Percentiles rank a stretch among this genome's conserved stretches.
Conservation (phyloP, 768 basidiomycete genomes). For the Glaciozyma martinii region DNA sequence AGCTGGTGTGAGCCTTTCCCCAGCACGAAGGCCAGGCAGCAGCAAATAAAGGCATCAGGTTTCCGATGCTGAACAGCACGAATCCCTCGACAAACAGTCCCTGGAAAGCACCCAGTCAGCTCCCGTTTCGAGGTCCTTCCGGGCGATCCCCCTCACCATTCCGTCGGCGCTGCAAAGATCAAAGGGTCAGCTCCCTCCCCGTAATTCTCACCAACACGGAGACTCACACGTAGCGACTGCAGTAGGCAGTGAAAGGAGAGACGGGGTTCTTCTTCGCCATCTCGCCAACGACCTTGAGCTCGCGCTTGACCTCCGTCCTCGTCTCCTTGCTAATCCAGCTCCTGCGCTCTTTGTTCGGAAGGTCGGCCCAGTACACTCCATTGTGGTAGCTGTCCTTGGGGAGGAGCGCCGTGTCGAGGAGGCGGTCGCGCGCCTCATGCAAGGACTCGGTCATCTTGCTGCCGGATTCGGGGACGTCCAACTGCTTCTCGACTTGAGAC, state of each 20-base stretch:
- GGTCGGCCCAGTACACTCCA: constrained; percentile 40
- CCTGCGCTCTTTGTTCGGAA: constrained; percentile 35
- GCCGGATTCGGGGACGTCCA: too few relatives aligned
- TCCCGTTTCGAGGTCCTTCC: too few relatives aligned
- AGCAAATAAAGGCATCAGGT: constrained; percentile 39
- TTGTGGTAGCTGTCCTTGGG: constrained; percentile 35
- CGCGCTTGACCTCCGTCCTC: constrained; percentile 38
- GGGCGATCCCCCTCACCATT: background rate
- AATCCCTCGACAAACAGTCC: constrained; percentile 35
- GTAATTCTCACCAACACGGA: constrained; percentile 30
- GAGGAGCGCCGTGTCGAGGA: constrained; percentile 25
- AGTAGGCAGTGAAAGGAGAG: constrained; percentile 30
- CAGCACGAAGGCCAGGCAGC: constrained; percentile 41
- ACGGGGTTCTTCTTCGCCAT: constrained; percentile 42
- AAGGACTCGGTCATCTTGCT: too few relatives aligned
- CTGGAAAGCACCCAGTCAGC: background rate
- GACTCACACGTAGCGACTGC: constrained; percentile 40
- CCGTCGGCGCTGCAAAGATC: background rate
- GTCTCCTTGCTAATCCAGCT: constrained; percentile 38
- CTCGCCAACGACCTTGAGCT: constrained; percentile 35
- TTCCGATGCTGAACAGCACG: constrained; percentile 44
- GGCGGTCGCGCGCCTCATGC: background rate
- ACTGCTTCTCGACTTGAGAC: too few relatives aligned
- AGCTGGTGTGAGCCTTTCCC: constrained; percentile 34
- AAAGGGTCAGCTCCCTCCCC: background rate